Conservation (phyloP, 2,329 filamentous ascomycete genomes). For the Cladobotryum mycophilum region DNA sequence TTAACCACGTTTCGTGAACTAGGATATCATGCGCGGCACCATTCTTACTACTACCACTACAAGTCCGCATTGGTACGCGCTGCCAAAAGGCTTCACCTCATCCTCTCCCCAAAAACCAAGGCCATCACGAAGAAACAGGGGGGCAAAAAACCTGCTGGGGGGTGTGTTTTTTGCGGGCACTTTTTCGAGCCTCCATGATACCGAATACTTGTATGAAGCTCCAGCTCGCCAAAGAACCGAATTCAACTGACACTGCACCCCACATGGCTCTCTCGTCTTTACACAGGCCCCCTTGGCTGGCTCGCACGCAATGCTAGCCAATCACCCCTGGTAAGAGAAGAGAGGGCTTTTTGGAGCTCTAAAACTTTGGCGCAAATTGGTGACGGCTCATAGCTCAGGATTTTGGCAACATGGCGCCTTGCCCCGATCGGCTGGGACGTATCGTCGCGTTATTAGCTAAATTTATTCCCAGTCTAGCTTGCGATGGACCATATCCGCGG, state of each 20-base stretch:
- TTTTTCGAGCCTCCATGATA: not conserved
- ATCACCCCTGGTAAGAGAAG: too few species aligned
- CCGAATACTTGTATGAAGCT: not conserved
- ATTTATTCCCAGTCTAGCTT: not conserved
- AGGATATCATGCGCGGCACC: not conserved
- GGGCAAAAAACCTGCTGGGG: too few species aligned
- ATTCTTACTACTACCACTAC: not conserved
- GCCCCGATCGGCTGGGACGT: constrained; percentile 8
- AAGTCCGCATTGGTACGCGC: too few species aligned
- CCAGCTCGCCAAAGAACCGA: not conserved
- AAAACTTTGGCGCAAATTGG: constrained; percentile 1
- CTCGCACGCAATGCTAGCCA: too few species aligned
- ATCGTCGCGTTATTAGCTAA: constrained; percentile 6
- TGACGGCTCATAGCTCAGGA: not conserved
- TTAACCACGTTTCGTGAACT: constrained; percentile 2
- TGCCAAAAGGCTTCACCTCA: too few species aligned
- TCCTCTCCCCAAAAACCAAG: too few species aligned
- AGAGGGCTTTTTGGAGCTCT: not conserved
- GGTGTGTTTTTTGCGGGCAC: not conserved
- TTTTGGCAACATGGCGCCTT: not conserved
- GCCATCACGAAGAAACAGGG: too few species aligned
- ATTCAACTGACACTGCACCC: constrained; percentile 2
- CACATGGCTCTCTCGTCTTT: not conserved
- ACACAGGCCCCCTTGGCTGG: too few species aligned
- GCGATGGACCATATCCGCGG: too few species aligned